Conservation (phyloP, 306 rosid species). For the Cucurbita pepo region DNA sequence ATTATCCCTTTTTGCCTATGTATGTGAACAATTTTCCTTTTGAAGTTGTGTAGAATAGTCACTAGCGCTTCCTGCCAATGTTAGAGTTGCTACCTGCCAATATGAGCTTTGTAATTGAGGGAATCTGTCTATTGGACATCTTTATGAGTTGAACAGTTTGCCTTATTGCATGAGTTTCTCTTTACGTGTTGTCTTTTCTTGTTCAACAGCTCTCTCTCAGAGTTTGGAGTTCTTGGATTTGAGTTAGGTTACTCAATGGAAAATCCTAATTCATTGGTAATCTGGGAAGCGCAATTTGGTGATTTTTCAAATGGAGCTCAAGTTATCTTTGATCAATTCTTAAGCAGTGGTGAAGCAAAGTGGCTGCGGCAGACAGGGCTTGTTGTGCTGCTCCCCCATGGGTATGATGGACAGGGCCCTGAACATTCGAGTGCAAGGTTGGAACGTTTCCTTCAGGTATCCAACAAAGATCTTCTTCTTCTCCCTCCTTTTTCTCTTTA, state of each 20-base stretch:
- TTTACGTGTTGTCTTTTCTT: conserved; percentile 9
- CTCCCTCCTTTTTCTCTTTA: background rate
- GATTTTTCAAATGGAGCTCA: conserved; percentile 97
- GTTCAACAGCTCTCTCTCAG: conserved; percentile 71
- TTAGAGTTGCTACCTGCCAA: background rate
- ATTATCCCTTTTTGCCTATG: background rate
- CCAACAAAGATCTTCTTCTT: background rate
- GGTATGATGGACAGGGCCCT: conserved; percentile 98
- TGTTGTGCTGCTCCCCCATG: conserved; percentile 86
- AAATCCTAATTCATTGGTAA: conserved; percentile 80
- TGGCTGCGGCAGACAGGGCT: conserved; percentile 99
- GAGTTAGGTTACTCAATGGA: conserved; percentile 98
- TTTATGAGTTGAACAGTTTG: background rate
- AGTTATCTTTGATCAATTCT: conserved; percentile 82
- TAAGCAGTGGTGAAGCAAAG: conserved; percentile 89
- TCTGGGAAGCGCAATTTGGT: conserved; percentile 99
- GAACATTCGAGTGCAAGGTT: conserved; percentile 87
- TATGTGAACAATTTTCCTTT: background rate
- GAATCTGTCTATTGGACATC: background rate
- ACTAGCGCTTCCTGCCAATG: background rate
- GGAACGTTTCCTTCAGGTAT: conserved; percentile 93
- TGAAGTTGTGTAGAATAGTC: background rate
- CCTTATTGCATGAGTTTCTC: background rate
- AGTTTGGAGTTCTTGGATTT: conserved; percentile 94
- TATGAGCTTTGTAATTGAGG: background rate